A percentile compares a stretch with the other conserved stretches of the same genome.
Evolutionary conservation across 805 yeast genomes (phyloP).

Genomic region (Yamadazyma paraphyllophila): DNA sequence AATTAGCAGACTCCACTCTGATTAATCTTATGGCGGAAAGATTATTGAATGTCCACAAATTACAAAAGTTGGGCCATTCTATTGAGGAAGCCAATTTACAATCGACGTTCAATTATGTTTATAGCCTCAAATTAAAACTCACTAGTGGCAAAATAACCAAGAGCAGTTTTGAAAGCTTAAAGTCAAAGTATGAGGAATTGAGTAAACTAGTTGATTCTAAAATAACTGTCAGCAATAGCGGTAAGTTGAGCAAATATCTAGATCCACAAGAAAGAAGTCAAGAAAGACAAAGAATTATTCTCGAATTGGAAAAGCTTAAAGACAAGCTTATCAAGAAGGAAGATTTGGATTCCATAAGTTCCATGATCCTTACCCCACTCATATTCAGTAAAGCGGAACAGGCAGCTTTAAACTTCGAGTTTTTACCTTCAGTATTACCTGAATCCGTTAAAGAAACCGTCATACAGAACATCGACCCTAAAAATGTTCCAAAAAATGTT

Average conservation of each 20-base stretch:
- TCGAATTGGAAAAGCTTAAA: constrained; percentile 20
- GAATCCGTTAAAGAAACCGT: constrained; percentile 44
- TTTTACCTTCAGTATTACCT: constrained; percentile 57
- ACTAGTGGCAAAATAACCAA: constrained; percentile 35
- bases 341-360: constrained; percentile 39
- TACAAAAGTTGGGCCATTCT: constrained; percentile 52
- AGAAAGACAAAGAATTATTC: constrained; percentile 20
- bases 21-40: constrained; percentile 39
- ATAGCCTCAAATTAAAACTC: constrained; percentile 42
- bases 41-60: constrained; percentile 47
- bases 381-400: constrained; percentile 39
- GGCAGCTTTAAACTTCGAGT: constrained; percentile 42
- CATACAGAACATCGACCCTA: constrained; percentile 31
- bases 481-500: constrained; percentile 47
- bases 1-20: constrained; percentile 21
- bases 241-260: constrained; percentile 39
- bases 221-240: constrained; percentile 48
- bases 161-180: constrained; percentile 20
- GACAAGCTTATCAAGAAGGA: constrained; percentile 31
- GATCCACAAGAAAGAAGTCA: constrained; percentile 26
- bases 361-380: constrained; percentile 43
- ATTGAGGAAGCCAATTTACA: constrained; percentile 56
- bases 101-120: constrained; percentile 51
- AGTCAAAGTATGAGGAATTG: constrained; percentile 33
- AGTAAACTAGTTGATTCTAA: constrained; percentile 41